A percentile compares a stretch with the other conserved stretches of the same genome.
Conservation (phyloP, 306 rosid genomes). For the Potentilla sterilis region DNA sequence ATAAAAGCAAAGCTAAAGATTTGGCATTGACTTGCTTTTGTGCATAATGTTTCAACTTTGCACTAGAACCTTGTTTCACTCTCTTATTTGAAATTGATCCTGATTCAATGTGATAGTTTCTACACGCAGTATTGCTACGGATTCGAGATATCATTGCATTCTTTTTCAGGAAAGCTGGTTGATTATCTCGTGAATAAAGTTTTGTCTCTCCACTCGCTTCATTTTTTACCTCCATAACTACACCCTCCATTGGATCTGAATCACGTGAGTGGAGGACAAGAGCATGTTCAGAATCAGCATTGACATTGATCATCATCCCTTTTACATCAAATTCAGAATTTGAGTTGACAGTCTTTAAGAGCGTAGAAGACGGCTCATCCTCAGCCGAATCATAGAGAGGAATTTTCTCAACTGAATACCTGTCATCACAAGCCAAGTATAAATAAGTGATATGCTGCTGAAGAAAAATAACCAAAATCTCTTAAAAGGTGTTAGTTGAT, state of each 20-base stretch:
- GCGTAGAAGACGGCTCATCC: constrained; percentile 64
- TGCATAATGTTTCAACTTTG: constrained; percentile 51
- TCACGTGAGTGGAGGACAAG: constrained; percentile 47
- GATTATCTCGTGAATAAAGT: constrained; percentile 45
- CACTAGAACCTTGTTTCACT: constrained; percentile 51
- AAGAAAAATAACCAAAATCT: not conserved
- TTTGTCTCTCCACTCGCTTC: constrained; percentile 49
- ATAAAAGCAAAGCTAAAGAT: constrained; percentile 55
- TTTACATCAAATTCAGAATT: constrained; percentile 36
- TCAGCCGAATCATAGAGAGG: constrained; percentile 93
- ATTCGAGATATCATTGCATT: constrained; percentile 73
- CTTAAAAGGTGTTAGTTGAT: not conserved
- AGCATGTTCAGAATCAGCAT: constrained; percentile 46
- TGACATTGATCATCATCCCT: constrained; percentile 38
- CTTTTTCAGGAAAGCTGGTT: constrained; percentile 50
- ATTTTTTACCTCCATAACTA: constrained; percentile 43
- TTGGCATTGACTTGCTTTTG: constrained; percentile 69
- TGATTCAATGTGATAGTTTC: constrained; percentile 64
- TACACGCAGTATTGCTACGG: constrained; percentile 56
- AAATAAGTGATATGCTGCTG: not conserved
- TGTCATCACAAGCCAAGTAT: constrained; percentile 32
- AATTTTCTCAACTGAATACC: constrained; percentile 94
- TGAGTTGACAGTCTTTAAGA: constrained; percentile 28
- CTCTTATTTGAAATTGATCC: constrained; percentile 58
- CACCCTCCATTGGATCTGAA: constrained; percentile 44